phyloP scores from a whole-genome alignment of 2,329 filamentous ascomycete genomes.

The Daldinia eschscholtzii region DNA sequence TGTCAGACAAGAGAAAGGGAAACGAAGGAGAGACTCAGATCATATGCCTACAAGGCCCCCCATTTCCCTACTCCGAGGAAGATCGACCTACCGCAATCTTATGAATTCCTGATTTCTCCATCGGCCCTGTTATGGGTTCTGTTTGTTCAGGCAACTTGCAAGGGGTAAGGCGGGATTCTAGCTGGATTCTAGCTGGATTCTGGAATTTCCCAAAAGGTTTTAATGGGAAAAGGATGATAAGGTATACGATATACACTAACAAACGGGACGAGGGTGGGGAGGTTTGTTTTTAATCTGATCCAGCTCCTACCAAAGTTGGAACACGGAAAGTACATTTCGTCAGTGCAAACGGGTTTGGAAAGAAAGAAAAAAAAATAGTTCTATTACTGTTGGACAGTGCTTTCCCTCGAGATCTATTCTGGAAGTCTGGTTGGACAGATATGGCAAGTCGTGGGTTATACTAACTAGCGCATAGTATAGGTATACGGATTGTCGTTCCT shows the following conservation, averaged over 20 bases:
- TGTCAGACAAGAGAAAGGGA: slow-evolving; percentile 46
- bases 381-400: slow-evolving; percentile 6
- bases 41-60: slow-evolving; percentile 5
- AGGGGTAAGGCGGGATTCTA: slow-evolving; percentile 25
- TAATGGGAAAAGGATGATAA: slow-evolving; percentile 2
- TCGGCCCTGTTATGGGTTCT: slow-evolving; percentile 42
- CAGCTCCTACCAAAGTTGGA: neutral
- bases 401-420: slow-evolving; percentile 1
- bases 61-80: slow-evolving; percentile 27
- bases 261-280: slow-evolving; percentile 2
- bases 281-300: slow-evolving; percentile 4
- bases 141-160: slow-evolving; percentile 20
- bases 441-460: slow-evolving; percentile 5
- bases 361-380: slow-evolving; percentile 15
- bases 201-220: slow-evolving; percentile 1
- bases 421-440: neutral
- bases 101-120: slow-evolving; percentile 37
- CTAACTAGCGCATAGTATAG: neutral
- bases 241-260: neutral
- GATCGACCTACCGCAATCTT: slow-evolving; percentile 44
- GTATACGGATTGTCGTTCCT: slow-evolving; percentile 7
- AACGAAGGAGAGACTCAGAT: slow-evolving; percentile 28
- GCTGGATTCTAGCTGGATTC: slow-evolving; percentile 13
- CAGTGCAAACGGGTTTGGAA: slow-evolving; percentile 4
- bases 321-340: neutral